These are phyloP conservation scores for Cordyceps cateniannulata DNA, from an alignment of 2,329 filamentous ascomycete species.

Conservation along the genomic window DNA sequence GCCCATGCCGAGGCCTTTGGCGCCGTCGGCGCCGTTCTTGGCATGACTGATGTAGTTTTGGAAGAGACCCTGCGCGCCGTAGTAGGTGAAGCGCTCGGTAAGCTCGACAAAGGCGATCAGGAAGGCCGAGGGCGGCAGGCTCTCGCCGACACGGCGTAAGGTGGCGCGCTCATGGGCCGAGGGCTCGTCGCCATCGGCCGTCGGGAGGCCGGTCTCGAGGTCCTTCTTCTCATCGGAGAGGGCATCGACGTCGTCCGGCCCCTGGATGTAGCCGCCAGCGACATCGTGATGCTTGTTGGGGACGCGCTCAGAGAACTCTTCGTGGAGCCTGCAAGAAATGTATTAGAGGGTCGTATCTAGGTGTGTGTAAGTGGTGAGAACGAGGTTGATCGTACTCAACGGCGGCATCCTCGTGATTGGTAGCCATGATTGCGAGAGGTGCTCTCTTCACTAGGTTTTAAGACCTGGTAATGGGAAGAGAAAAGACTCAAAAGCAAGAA, in stretches of 20 bases:
- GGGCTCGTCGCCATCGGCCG: slow-evolving; percentile 44
- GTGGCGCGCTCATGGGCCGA: slow-evolving; percentile 43
- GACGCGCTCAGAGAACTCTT: slow-evolving; percentile 17
- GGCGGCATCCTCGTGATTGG: slow-evolving; percentile 27
- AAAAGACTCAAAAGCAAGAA: not conserved
- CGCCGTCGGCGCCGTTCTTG: slow-evolving; percentile 27
- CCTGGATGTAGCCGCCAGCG: slow-evolving; percentile 15
- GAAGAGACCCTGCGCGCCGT: slow-evolving; percentile 47
- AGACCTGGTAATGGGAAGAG: not conserved
- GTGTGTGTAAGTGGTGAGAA: not conserved
- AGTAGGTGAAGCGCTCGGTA: slow-evolving; percentile 53
- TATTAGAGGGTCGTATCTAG: not conserved
- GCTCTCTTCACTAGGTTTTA: not conserved
- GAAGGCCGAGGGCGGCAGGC: slow-evolving; percentile 48
- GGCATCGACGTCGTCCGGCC: not conserved
- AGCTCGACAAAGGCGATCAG: slow-evolving; percentile 51
- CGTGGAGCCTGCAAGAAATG: slow-evolving; percentile 14
- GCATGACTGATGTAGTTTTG: slow-evolving; percentile 46
- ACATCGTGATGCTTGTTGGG: slow-evolving; percentile 16
- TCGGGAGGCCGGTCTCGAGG: slow-evolving; percentile 17
- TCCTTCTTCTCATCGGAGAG: slow-evolving; percentile 15
- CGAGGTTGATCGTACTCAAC: slow-evolving; percentile 23
- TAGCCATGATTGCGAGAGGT: slow-evolving; percentile 22
- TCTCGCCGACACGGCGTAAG: slow-evolving; percentile 48
- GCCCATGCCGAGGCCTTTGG: slow-evolving; percentile 48